Percentiles rank a stretch among this genome's conserved stretches.
Conservation (phyloP, 2,329 filamentous ascomycete species). For the Fusarium duplospermum region DNA sequence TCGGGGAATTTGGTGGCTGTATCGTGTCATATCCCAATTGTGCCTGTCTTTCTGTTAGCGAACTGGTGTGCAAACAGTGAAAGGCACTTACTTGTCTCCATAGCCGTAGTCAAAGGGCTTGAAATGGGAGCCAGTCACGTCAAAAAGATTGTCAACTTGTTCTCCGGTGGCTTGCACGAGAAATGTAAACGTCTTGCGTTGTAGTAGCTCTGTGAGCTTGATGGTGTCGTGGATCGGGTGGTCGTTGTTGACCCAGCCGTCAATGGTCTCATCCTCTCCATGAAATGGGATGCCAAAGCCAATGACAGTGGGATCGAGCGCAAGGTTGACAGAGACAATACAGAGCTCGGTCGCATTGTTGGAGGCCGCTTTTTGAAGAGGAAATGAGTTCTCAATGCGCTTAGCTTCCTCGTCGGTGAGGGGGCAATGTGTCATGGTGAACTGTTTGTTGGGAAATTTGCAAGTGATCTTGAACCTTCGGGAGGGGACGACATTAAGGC, state of each 20-base stretch:
- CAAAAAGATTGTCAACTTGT: fast-evolving
- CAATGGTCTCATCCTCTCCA: fast-evolving
- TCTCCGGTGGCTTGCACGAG: not conserved
- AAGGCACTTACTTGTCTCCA: not conserved
- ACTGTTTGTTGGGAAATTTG: not conserved
- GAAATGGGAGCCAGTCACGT: fast-evolving
- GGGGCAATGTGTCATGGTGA: not conserved
- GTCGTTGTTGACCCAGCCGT: not conserved
- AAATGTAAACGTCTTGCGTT: not conserved
- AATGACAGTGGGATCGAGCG: not conserved
- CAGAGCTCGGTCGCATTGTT: not conserved
- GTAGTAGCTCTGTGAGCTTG: not conserved
- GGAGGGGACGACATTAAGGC: not conserved
- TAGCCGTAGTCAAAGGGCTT: not conserved
- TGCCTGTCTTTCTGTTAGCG: not conserved
- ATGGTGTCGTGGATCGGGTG: not conserved
- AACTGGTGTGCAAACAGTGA: too few species aligned
- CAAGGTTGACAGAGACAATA: not conserved
- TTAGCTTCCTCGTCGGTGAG: not conserved
- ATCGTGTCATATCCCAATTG: not conserved
- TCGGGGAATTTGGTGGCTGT: not conserved
- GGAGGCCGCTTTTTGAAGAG: too few species aligned
- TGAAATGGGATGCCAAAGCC: not conserved
- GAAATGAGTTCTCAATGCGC: not conserved
- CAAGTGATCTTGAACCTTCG: not conserved